Conservation (phyloP, 2,329 filamentous ascomycete species). For the Penicillium vulpinum region DNA sequence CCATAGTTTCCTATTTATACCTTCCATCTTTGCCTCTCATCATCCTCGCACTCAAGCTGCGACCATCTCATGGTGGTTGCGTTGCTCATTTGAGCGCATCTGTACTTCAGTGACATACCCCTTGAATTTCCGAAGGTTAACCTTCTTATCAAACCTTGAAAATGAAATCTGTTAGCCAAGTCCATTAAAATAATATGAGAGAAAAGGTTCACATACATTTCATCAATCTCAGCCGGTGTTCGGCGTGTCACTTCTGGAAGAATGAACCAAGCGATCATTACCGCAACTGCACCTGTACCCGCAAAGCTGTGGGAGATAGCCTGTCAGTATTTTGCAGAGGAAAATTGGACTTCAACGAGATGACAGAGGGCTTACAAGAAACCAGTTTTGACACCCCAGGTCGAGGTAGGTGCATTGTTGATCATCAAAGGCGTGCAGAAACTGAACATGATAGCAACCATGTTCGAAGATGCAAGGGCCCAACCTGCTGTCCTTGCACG, state of each 20-base stretch:
- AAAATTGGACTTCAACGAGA: background rate
- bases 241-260: slow-evolving; percentile 56
- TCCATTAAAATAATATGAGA: background rate
- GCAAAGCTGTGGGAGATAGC: slow-evolving; percentile 34
- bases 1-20: background rate
- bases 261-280: slow-evolving; percentile 46
- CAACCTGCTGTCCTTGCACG: slow-evolving; percentile 44
- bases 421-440: slow-evolving; percentile 51
- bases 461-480: slow-evolving; percentile 43
- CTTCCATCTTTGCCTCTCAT: background rate
- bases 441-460: slow-evolving; percentile 47
- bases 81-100: slow-evolving; percentile 25
- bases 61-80: slow-evolving; percentile 13
- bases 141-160: slow-evolving; percentile 38
- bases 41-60: background rate
- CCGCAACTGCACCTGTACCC: slow-evolving; percentile 31
- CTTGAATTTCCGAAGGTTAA: slow-evolving; percentile 40
- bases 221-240: slow-evolving; percentile 52
- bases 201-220: slow-evolving; percentile 32
- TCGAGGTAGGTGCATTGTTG: slow-evolving; percentile 37
- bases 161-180: background rate
- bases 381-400: slow-evolving; percentile 50
- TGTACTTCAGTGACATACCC: slow-evolving; percentile 40
- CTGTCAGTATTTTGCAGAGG: background rate
- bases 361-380: slow-evolving; percentile 41